These are phyloP conservation scores for Globisporangium heterothallicum DNA, from an alignment of 352 stramenopile genomes.

Conservation along the genomic window DNA sequence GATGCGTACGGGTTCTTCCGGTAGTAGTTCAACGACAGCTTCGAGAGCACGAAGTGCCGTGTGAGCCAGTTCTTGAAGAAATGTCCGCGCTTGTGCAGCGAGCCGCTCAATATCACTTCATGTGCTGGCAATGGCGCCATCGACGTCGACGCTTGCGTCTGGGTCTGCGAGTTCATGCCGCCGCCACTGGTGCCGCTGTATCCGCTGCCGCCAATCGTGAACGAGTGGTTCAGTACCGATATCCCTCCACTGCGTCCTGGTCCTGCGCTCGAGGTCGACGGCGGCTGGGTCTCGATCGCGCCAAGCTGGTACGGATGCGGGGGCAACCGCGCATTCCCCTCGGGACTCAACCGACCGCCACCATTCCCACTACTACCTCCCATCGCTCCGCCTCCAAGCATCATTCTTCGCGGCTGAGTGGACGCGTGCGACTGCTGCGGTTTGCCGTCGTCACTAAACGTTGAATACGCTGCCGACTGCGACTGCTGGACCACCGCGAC, in stretches of 20 bases:
- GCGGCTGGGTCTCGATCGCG: too few species aligned
- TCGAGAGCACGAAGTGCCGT: slow-evolving; percentile 63
- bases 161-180: not conserved
- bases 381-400: not conserved
- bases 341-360: too few species aligned
- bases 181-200: not conserved
- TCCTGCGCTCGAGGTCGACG: not conserved
- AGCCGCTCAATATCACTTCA: slow-evolving; percentile 54
- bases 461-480: slow-evolving; percentile 5
- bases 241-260: not conserved
- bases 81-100: slow-evolving; percentile 61
- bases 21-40: slow-evolving; percentile 59
- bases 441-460: slow-evolving; percentile 13
- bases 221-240: slow-evolving; percentile 9
- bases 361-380: too few species aligned
- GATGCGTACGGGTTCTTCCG: slow-evolving; percentile 51
- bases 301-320: too few species aligned
- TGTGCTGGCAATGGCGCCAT: slow-evolving; percentile 5
- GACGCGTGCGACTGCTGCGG: not conserved
- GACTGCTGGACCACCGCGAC: slow-evolving; percentile 14
- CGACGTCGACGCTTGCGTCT: not conserved
- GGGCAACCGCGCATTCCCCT: too few species aligned
- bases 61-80: slow-evolving; percentile 76
- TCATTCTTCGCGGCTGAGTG: slow-evolving; percentile 1
- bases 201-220: slow-evolving; percentile 3